phyloP scores from a whole-genome alignment of 345 rosid genomes.

The Boechera retrofracta region DNA sequence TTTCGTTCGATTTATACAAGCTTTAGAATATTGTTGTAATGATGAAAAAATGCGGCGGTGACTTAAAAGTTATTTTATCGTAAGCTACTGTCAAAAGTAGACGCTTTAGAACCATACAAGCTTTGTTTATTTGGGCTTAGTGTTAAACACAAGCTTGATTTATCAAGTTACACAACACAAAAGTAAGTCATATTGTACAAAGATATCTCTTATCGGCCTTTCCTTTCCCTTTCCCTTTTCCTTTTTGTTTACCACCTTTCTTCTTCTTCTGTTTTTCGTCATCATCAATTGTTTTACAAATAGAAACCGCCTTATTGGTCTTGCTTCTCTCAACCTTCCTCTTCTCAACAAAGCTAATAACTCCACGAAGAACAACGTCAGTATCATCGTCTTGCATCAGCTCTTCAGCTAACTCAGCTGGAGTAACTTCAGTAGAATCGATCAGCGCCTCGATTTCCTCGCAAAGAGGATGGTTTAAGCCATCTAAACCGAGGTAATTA shows the following conservation, averaged over 20 bases:
- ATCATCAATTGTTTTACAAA: background rate
- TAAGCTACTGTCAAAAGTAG: too few species aligned
- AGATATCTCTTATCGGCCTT: constrained; percentile 5
- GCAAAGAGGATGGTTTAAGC: constrained; percentile 40
- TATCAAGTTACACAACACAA: constrained; percentile 3
- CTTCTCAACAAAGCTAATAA: constrained; percentile 48
- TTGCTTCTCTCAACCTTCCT: constrained; percentile 42
- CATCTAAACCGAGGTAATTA: constrained; percentile 48
- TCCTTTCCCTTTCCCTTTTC: background rate
- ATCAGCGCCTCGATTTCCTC: constrained; percentile 50
- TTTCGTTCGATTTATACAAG: too few species aligned
- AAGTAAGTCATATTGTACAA: background rate
- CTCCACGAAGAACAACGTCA: constrained; percentile 48
- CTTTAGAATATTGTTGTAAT: too few species aligned
- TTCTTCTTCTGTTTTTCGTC: background rate
- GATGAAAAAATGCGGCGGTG: too few species aligned
- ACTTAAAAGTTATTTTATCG: too few species aligned
- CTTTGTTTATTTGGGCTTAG: background rate
- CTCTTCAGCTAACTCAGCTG: constrained; percentile 59
- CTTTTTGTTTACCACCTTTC: constrained; percentile 1
- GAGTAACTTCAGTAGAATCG: constrained; percentile 47
- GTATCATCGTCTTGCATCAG: constrained; percentile 54
- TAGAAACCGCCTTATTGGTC: constrained; percentile 14
- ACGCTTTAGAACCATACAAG: background rate
- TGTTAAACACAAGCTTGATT: background rate